Base-by-base conservation (phyloP, 331 rosid genomes). In the Spiraea crenata region DNA sequence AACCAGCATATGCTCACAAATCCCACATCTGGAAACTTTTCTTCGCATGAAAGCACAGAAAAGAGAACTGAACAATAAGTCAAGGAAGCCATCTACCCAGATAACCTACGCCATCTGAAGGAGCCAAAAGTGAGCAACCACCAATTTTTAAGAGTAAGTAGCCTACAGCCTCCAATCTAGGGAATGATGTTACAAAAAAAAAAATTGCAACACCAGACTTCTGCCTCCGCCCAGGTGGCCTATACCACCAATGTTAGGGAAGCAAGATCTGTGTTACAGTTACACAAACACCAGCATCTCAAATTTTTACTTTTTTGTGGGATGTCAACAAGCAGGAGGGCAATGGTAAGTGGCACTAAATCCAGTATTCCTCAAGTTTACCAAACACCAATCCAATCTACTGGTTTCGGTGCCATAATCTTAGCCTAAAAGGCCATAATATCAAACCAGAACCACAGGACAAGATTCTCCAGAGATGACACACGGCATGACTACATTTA, bases 381-480 rank as follows among this genome's bases (percentile, higher is more conserved):
- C 47, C 54, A 45, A 79, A 75, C 65, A 68, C 38, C 77, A 69
- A 78, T 39, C 76, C 70, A 31, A 57, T 17, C 54, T 45, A 16
- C 56, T 44, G 25, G 50, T n/a, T 57, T 57, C 65, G 46, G 9
- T 70, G 65, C 69, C 69, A 67, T 77, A 69, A 79, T 50, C 56
- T 50, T 65, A 79, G 59, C 65, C 57, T 61, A 73, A 73, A 51
- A 69, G 76, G 48, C 76, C 65, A 60, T 39, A 38, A 15, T 16
- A 60, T 38, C 25, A 51, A 69, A 67, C 74, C 63, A 72, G 70
- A 67, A 65, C 40, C 76, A 37, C 67, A 38, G 65, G 41, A 52
- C 62, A 56, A 37, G 70, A 39, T 76, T 75, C 76, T 68, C 83
- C 85, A 78, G 71, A 74, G 58, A 63, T 79, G 70, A 60, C 56